phyloP scores from a whole-genome alignment of 2,329 filamentous ascomycete species.

The Cladosporium austrohemisphaericum region DNA sequence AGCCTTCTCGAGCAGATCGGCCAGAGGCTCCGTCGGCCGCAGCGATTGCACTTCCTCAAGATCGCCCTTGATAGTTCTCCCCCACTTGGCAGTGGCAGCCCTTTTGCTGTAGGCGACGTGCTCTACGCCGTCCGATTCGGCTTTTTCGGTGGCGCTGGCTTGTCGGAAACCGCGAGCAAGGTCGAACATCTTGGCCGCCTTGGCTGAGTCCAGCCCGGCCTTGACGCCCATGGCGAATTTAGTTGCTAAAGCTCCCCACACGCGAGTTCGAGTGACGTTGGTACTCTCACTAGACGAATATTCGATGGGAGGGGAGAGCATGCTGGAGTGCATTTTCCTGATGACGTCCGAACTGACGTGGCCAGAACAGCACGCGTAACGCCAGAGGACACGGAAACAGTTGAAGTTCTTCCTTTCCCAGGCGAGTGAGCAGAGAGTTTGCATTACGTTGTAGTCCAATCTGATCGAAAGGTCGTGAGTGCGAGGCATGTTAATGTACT shows the following conservation, averaged over 20 bases:
- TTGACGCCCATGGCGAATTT: constrained; percentile 25
- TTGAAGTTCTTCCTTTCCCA: constrained; percentile 26
- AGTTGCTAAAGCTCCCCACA: constrained; percentile 22
- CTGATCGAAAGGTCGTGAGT: not conserved
- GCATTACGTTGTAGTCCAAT: not conserved
- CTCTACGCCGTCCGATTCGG: not conserved
- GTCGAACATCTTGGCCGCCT: not conserved
- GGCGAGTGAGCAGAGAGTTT: constrained; percentile 18
- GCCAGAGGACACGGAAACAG: constrained; percentile 32
- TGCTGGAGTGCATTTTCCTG: constrained; percentile 16
- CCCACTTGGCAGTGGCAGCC: not conserved
- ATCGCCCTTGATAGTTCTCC: not conserved
- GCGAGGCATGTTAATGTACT: not conserved
- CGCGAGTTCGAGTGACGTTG: not conserved
- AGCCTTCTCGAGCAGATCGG: constrained; percentile 23
- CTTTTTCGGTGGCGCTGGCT: not conserved
- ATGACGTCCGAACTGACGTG: constrained; percentile 18
- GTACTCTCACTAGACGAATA: not conserved
- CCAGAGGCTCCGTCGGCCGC: constrained; percentile 17
- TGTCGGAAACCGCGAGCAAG: not conserved
- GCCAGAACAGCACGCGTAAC: constrained; percentile 30
- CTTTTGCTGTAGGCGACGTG: not conserved
- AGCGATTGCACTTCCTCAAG: constrained; percentile 12
- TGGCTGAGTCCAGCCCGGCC: not conserved
- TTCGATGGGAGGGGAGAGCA: constrained; percentile 2